Evolutionary conservation across 2,329 filamentous ascomycete genomes (phyloP).

Genomic region (Curvularia verruculosa): DNA sequence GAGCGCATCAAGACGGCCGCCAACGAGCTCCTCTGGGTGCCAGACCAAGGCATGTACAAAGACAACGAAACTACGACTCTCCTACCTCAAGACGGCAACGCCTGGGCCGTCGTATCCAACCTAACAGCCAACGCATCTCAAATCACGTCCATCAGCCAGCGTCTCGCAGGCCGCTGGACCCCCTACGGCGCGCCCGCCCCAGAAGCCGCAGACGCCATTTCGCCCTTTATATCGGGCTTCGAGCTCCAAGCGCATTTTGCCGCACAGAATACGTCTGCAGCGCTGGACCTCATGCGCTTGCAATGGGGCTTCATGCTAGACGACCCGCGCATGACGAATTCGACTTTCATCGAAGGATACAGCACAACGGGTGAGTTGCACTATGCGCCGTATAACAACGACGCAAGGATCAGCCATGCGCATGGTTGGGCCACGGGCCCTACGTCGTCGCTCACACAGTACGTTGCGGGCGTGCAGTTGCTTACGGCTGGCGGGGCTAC

Average conservation of each 20-base stretch:
- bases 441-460: slow-evolving; percentile 52
- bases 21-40: slow-evolving; percentile 58
- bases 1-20: slow-evolving; percentile 54
- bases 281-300: slow-evolving; percentile 53
- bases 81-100: slow-evolving; percentile 56
- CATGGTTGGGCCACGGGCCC: slow-evolving; percentile 61
- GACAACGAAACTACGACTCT: slow-evolving; percentile 62
- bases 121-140: slow-evolving; percentile 43
- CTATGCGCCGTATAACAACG: slow-evolving; percentile 58
- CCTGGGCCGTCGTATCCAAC: slow-evolving; percentile 51
- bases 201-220: slow-evolving; percentile 56
- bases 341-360: slow-evolving; percentile 61
- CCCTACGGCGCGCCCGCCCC: slow-evolving; percentile 55
- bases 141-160: slow-evolving; percentile 39
- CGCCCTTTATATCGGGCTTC: slow-evolving; percentile 57
- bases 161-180: slow-evolving; percentile 48
- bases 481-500: slow-evolving; percentile 44
- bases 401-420: slow-evolving; percentile 56
- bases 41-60: slow-evolving; percentile 57
- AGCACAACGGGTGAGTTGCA: slow-evolving; percentile 54
- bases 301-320: slow-evolving; percentile 64
- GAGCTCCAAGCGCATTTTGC: slow-evolving; percentile 55
- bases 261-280: slow-evolving; percentile 49
- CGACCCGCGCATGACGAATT: slow-evolving; percentile 60
- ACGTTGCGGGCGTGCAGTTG: slow-evolving; percentile 52